phyloP scores from a whole-genome alignment of 1,139 yeast species.

The Diutina scorzettiae region DNA sequence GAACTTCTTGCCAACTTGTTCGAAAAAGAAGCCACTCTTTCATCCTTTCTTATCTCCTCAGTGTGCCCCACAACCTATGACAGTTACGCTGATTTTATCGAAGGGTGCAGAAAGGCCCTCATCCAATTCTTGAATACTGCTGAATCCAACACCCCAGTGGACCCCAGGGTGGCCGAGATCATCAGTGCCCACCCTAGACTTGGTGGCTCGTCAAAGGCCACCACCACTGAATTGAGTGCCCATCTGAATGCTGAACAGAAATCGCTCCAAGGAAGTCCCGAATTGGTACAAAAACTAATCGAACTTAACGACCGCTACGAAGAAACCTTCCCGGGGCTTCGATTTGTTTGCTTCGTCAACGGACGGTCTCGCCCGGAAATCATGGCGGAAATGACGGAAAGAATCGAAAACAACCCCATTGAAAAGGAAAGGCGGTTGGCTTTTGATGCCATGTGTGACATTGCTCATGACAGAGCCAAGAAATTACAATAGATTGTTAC shows the following conservation, averaged over 20 bases:
- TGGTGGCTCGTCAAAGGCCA: slow-evolving; percentile 37
- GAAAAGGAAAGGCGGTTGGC: slow-evolving; percentile 51
- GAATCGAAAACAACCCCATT: slow-evolving; percentile 47
- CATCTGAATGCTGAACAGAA: slow-evolving; percentile 68
- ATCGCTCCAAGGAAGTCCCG: slow-evolving; percentile 35
- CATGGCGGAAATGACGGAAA: slow-evolving; percentile 48
- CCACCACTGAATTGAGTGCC: slow-evolving; percentile 36
- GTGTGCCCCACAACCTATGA: slow-evolving; percentile 14
- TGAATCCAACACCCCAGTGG: slow-evolving; percentile 11
- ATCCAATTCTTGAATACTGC: slow-evolving; percentile 15
- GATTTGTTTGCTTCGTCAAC: slow-evolving; percentile 86
- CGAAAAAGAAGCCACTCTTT: slow-evolving; percentile 53
- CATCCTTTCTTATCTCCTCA: slow-evolving; percentile 25
- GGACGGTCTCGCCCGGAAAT: slow-evolving; percentile 60
- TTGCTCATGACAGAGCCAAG: slow-evolving; percentile 65
- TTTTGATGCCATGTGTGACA: slow-evolving; percentile 79
- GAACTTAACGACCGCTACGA: slow-evolving; percentile 57
- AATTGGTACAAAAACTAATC: slow-evolving; percentile 36
- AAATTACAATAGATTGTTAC: slow-evolving; percentile 20
- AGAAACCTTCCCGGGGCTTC: slow-evolving; percentile 59
- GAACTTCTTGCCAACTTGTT: slow-evolving; percentile 44
- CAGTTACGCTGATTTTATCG: slow-evolving; percentile 41
- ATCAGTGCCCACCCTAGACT: slow-evolving; percentile 87
- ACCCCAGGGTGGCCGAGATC: slow-evolving; percentile 32
- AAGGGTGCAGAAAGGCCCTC: slow-evolving; percentile 29